Evolutionary conservation across 805 yeast genomes (phyloP), one percentile per base, ranked within the genome.

Genomic region (Candida hungchunana): DNA sequence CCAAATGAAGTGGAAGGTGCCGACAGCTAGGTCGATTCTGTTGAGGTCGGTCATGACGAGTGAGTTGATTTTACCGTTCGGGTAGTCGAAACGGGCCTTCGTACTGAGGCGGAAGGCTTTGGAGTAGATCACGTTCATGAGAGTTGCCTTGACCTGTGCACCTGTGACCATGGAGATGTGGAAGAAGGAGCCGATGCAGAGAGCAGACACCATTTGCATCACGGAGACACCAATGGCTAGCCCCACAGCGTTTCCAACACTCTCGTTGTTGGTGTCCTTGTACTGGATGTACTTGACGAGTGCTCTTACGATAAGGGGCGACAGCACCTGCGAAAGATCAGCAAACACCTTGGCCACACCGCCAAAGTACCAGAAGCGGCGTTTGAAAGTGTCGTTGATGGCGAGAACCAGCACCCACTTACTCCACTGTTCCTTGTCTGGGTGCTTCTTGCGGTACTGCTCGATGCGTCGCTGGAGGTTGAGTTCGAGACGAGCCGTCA

Each of bases 41-140:
- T 89, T 73, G 25, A 87, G 64, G 55, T 88, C 96, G 3, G 94
- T 79, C 43, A 93, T 84, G 56, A 87, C 73, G 56, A 86, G 60
- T 8, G 88, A 77, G 20, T 95, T 84, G 38, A 88, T 71, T 41
- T 73, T 76, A 28, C 90, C 81, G 18, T 76, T 69, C 1, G 95
- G 79, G 51, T 62, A 84, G 40, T 71, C 64, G 44, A 72, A 71
- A 35, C 71, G 71, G 3, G 89, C 73, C 32, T 64, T 66, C 9
- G 77, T 69, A 40, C 78, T 73, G 12, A 87, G 63, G 36, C 55
- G 64, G 46, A 85, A 74, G 10, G 89, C 71, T 56, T 88, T 88
- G 37, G 73, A 74, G 40, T 83, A 67, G 15, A 85, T 66, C 7
- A 82, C 78, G 41, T 82, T 80, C 4, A 86, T 83, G 37, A 87